A percentile compares a stretch with the other conserved stretches of the same genome.
Evolutionary conservation across 2,329 filamentous ascomycete species (phyloP).

Genomic region (Harringtonia aguacate): DNA sequence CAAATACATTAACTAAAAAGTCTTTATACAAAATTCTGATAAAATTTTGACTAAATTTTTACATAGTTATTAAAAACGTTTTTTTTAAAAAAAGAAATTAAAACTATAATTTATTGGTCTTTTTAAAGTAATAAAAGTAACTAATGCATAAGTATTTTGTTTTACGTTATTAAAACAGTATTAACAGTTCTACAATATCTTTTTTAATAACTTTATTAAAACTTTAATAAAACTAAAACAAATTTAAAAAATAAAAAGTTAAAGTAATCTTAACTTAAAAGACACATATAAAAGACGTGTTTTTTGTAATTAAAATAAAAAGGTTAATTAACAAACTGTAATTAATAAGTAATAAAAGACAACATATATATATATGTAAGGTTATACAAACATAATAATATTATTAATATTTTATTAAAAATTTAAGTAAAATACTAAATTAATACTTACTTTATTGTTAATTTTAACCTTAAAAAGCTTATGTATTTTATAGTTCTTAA

Average conservation of each 20-base stretch:
- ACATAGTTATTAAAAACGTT: conserved; percentile 8
- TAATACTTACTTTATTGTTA: background rate
- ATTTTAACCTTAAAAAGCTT: background rate
- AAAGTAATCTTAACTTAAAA: too few species aligned
- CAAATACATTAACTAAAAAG: background rate
- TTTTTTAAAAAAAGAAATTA: conserved; percentile 5
- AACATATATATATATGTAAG: background rate
- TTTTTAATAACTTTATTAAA: conserved; percentile 3
- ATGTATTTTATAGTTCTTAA: background rate
- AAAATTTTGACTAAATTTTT: conserved; percentile 3
- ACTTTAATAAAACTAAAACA: conserved; percentile 7
- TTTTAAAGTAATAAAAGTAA: too few species aligned
- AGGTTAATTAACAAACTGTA: background rate
- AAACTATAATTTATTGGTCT: conserved; percentile 2
- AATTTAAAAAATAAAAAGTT: background rate
- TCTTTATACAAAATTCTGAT: background rate
- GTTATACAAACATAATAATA: background rate
- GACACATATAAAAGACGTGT: too few species aligned
- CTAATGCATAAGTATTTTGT: too few species aligned
- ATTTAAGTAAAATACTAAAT: too few species aligned
- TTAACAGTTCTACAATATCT: conserved; percentile 1
- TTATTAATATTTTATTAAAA: too few species aligned
- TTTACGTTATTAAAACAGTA: too few species aligned
- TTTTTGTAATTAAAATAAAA: background rate
- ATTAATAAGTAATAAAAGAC: background rate